Evolutionary conservation across 768 basidiomycete species (phyloP), one percentile per base, ranked within the genome.

Genomic region (Tephrocybe sp.): DNA sequence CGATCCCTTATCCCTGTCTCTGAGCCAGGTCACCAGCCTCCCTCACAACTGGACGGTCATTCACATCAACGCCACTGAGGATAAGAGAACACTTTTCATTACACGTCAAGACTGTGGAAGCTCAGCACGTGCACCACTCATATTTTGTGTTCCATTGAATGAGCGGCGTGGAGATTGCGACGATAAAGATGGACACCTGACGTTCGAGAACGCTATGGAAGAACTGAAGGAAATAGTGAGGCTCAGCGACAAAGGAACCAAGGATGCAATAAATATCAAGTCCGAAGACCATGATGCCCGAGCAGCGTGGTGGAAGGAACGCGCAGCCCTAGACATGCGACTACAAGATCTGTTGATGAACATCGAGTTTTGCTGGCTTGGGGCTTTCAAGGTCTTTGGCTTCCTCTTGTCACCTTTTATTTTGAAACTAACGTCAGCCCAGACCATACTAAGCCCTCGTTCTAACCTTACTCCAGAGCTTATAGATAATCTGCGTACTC

Each of bases 341-440:
- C 63, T 99, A 60, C 73, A 80, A 49, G 80, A 82, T 24, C 66
- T 99, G 5, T 64, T 97, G 27, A 81, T 82, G 55, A 91, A 86
- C 55, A 84, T 99, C 37, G 97, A 98, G 64, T 94, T 90, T 58
- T 93, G 89, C 61, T 98, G 97, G 97, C 75, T 99, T 2, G 95
- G 97, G 1, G 93, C 88, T 18, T 97, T 97, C 80, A 98, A 97
- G 83, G 94, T 94, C n/a, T n/a, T 42, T 27, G 74, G 59, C 3
- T 18, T 47, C 19, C 8, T 49, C 13, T 11, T 7, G 34, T 25
- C 23, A 3, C 8, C 8, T 27, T 24, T 42, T 24, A 12, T 4
- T 6, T 21, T 21, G 43, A 52, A 13, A 36, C 30, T 38, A 24
- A 45, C 31, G 47, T 34, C 27, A 49, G 36, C 42, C 31, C 47